These are phyloP conservation scores for Achaetomiella virescens DNA, from an alignment of 495 filamentous ascomycete genomes.

Conservation along the genomic window DNA sequence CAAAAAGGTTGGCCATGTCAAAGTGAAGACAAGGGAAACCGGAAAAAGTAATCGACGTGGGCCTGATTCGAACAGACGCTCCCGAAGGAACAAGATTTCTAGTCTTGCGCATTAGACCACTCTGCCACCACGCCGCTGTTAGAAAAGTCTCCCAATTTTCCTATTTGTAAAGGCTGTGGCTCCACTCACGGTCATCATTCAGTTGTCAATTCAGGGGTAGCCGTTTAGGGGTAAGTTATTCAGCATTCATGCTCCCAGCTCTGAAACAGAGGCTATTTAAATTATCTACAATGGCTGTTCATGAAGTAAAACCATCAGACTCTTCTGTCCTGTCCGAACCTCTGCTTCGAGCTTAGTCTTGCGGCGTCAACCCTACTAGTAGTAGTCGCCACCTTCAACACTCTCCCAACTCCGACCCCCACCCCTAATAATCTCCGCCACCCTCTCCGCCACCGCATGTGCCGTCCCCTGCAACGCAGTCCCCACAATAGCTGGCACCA, in stretches of 20 bases:
- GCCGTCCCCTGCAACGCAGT: slow-evolving; percentile 28
- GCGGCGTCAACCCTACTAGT: too few relatives aligned
- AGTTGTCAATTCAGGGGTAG: too few relatives aligned
- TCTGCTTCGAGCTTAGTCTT: too few relatives aligned
- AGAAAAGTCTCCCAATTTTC: slow-evolving; percentile 26
- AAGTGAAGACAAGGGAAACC: neutral
- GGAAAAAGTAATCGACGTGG: slow-evolving; percentile 16
- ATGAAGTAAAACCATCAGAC: too few relatives aligned
- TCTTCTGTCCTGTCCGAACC: too few relatives aligned
- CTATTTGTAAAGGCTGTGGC: neutral
- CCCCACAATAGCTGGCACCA: slow-evolving; percentile 33
- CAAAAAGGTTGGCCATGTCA: too few relatives aligned
- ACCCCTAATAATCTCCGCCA: slow-evolving; percentile 7
- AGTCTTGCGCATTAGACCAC: slow-evolving; percentile 23
- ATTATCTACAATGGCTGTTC: too few relatives aligned
- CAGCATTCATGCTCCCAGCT: too few relatives aligned
- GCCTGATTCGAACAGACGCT: slow-evolving; percentile 24
- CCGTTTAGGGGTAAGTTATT: too few relatives aligned
- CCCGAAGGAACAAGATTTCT: slow-evolving; percentile 24
- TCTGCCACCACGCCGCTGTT: slow-evolving; percentile 22
- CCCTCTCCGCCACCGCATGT: slow-evolving; percentile 32
- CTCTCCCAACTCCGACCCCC: slow-evolving; percentile 8
- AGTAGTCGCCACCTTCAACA: too few relatives aligned
- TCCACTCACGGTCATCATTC: too few relatives aligned
- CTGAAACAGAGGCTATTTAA: too few relatives aligned